Evolutionary conservation across 2,329 filamentous ascomycete genomes (phyloP).

Genomic region (Fusarium tjaetaba): DNA sequence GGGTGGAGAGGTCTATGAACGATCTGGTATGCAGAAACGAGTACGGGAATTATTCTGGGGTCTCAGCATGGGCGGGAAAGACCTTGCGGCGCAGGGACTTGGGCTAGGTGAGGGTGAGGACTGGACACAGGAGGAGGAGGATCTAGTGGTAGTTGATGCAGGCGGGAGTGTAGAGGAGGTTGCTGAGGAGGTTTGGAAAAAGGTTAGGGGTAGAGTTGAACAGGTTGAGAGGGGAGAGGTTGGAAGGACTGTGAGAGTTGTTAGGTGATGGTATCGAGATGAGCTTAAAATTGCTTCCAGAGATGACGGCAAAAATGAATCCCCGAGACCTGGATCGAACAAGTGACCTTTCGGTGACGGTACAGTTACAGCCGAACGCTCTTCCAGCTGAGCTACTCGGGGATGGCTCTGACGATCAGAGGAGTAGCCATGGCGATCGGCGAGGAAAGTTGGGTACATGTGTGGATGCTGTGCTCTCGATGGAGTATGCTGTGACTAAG

Average conservation of each 20-base stretch:
- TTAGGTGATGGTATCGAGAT: constrained; percentile 5
- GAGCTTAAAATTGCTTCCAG: not conserved
- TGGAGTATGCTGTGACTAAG: not conserved
- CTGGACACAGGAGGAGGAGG: constrained; percentile 62
- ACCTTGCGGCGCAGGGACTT: constrained; percentile 43
- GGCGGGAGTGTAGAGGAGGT: constrained; percentile 66
- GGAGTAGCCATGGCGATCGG: not conserved
- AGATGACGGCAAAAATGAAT: not conserved
- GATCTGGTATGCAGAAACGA: constrained; percentile 79
- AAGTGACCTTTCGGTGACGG: constrained; percentile 4
- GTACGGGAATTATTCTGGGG: constrained; percentile 80
- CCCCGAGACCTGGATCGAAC: constrained; percentile 13
- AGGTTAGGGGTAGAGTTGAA: constrained; percentile 58
- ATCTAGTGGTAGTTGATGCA: constrained; percentile 65
- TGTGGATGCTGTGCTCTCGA: too few relatives aligned
- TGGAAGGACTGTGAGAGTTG: constrained; percentile 55
- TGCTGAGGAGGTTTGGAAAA: constrained; percentile 63
- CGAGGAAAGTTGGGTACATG: not conserved
- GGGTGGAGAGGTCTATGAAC: constrained; percentile 90
- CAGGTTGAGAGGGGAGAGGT: constrained; percentile 61
- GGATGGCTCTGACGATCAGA: not conserved
- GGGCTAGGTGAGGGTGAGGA: constrained; percentile 37
- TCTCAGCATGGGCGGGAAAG: constrained; percentile 59
- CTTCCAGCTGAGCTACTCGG: constrained; percentile 10
- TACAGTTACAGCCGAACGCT: constrained; percentile 7